These are phyloP conservation scores for Russula ochroleuca DNA, from an alignment of 768 basidiomycete genomes.

Conservation along the genomic window DNA sequence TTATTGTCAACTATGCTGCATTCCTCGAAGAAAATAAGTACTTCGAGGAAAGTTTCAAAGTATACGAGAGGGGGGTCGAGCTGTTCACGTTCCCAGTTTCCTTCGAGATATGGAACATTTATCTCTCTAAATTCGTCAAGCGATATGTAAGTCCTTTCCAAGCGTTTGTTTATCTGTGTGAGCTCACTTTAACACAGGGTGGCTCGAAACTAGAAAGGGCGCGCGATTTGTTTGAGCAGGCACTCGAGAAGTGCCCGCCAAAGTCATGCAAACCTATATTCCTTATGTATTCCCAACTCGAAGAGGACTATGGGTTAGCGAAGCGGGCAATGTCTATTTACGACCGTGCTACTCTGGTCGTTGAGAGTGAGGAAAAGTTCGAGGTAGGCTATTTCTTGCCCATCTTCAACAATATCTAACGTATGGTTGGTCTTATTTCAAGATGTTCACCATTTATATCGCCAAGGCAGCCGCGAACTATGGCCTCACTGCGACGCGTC, in stretches of 20 bases:
- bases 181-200: constrained; percentile 47
- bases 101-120: constrained; percentile 99
- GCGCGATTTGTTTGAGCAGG: constrained; percentile 97
- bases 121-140: constrained; percentile 93
- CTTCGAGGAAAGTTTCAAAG: constrained; percentile 98
- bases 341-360: constrained; percentile 84
- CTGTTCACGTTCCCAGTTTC: constrained; percentile 97
- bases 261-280: constrained; percentile 94
- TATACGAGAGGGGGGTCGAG: constrained; percentile 96
- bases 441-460: constrained; percentile 98
- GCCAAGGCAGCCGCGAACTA: constrained; percentile 96
- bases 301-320: constrained; percentile 92
- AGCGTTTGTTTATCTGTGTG: background rate
- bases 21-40: constrained; percentile 98
- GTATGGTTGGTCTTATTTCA: constrained; percentile 7
- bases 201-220: constrained; percentile 92
- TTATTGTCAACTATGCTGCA: constrained; percentile 94
- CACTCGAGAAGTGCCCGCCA: constrained; percentile 91
- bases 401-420: background rate
- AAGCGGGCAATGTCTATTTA: constrained; percentile 96
- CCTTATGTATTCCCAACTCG: constrained; percentile 92
- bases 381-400: constrained; percentile 53
- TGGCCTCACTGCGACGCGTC: constrained; percentile 91
- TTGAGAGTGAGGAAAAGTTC: constrained; percentile 88
- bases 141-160: constrained; percentile 67